These are phyloP conservation scores for Phyllostachys edulis DNA, from an alignment of 176 grass and related monocot genomes.

Conservation along the genomic window DNA sequence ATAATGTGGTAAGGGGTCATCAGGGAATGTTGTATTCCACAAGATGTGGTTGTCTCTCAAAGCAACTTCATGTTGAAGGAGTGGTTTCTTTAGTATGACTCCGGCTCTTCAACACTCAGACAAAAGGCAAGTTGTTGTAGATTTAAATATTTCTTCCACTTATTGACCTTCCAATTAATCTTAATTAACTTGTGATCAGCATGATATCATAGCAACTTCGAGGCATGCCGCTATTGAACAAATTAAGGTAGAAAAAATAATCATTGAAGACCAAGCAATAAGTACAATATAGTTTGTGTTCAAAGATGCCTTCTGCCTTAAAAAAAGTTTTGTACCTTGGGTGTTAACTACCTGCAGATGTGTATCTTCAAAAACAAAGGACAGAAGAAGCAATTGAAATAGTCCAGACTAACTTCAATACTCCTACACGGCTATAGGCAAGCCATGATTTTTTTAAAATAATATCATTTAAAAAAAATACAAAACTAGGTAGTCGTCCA, in stretches of 20 bases:
- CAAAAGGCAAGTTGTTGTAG: constrained; percentile 42
- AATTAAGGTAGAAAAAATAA: constrained; percentile 82
- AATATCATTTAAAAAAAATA: no score
- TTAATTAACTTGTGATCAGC: constrained; percentile 32
- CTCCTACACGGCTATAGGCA: background rate
- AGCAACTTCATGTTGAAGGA: constrained; percentile 13
- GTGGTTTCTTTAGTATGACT: constrained; percentile 27
- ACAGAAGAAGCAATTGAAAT: constrained; percentile 91
- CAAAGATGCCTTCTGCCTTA: no score
- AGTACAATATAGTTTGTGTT: constrained; percentile 30
- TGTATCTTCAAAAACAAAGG: constrained; percentile 60
- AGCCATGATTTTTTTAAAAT: no score
- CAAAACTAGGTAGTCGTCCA: no score
- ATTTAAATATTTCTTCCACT: background rate
- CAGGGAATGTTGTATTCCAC: background rate
- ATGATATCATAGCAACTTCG: constrained; percentile 57
- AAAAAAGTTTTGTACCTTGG: background rate
- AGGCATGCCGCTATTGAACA: constrained; percentile 92
- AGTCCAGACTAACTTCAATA: constrained; percentile 74
- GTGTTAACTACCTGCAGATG: constrained; percentile 24
- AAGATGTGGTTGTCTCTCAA: constrained; percentile 37
- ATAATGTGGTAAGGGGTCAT: background rate
- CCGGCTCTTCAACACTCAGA: constrained; percentile 17
- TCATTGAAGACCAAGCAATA: constrained; percentile 78
- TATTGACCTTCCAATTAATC: constrained; percentile 13